Conservation (phyloP, 768 basidiomycete genomes). For the Leucocoprinus birnbaumii region DNA sequence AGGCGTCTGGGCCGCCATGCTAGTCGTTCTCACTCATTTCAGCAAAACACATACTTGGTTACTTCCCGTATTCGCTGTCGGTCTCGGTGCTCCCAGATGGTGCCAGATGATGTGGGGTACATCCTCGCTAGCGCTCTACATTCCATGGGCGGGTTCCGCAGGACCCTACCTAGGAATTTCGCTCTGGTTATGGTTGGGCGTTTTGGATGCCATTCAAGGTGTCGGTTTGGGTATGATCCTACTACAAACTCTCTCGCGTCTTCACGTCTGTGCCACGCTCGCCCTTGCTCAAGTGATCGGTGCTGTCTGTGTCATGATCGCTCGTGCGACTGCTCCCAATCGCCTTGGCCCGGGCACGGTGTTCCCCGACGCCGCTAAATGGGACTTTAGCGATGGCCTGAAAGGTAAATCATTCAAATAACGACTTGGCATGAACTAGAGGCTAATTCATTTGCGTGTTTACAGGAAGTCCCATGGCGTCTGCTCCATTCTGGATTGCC, state of each 20-base stretch:
- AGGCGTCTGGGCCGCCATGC: slow-evolving; percentile 76
- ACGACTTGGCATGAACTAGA: background rate
- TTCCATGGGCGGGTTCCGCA: slow-evolving; percentile 85
- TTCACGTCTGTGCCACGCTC: slow-evolving; percentile 92
- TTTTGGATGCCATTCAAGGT: slow-evolving; percentile 91
- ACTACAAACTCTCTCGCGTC: slow-evolving; percentile 81
- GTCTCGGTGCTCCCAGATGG: slow-evolving; percentile 92
- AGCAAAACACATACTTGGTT: slow-evolving; percentile 96
- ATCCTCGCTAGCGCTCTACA: slow-evolving; percentile 87
- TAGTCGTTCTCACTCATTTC: slow-evolving; percentile 77
- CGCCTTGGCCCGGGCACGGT: slow-evolving; percentile 86
- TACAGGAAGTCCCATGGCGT: slow-evolving; percentile 75
- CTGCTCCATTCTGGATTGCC: slow-evolving; percentile 87
- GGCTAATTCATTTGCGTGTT: background rate
- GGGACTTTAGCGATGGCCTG: slow-evolving; percentile 79
- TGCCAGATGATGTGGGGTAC: slow-evolving; percentile 99
- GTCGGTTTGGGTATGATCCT: slow-evolving; percentile 92
- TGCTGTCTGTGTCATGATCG: slow-evolving; percentile 88
- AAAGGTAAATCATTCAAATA: slow-evolving; percentile 30
- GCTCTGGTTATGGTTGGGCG: slow-evolving; percentile 94
- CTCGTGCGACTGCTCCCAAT: slow-evolving; percentile 88
- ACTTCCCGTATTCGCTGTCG: slow-evolving; percentile 91
- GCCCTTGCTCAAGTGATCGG: slow-evolving; percentile 91
- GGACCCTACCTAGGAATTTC: slow-evolving; percentile 90
- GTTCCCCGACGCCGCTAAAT: slow-evolving; percentile 89